Base-by-base conservation (phyloP, 306 rosid genomes). In the Hippophae tibetana region DNA sequence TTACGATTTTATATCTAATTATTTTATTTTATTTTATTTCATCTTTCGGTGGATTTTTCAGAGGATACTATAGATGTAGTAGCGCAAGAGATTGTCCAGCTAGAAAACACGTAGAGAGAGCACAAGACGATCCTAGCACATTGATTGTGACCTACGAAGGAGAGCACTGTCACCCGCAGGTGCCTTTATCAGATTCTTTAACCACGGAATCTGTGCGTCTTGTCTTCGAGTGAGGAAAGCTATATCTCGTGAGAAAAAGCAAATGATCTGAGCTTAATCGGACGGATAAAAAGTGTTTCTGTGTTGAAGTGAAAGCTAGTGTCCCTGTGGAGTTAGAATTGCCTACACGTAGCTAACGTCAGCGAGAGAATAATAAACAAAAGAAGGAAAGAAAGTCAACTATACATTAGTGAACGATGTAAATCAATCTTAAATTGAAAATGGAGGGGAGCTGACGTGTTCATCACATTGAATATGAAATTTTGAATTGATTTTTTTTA, bases 71-170 rank as follows among this genome's bases (percentile, higher is more conserved):
- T 27, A 85, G 66, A 81, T 89, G 97, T 63, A 89, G 95, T 40
- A 83, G 73, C 49, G 84, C 77, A 5, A 81, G 81, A 69, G 95
- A 86, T 0, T 89, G 97, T 67, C 90, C 95, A 12, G 97, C 97
- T 9, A 86, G 81, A 51, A 89, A 89, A 78, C 90, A 85, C 69
- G 97, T 89, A 51, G 95, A 89, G 76, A 61, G 95, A 12, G 95
- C 85, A 0, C 59, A 27, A 5, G 83, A 78, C 50, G 69, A 78
- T 56, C 77, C 83, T 13, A 10, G 71, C 7, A 74, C 74, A 80
- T 74, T 78, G 12, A 52, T 78, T 63, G 80, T 78, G 31, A 78
- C 83, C 23, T 78, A 78, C 74, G 80, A 78, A 38, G 73, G 67
- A 0, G 83, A 78, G 67, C 83, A 78, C 69, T 69, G 77, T 60